Evolutionary conservation across 805 yeast genomes (phyloP), one percentile per base, ranked within the genome.

Genomic region (Lachancea dasiensis): DNA sequence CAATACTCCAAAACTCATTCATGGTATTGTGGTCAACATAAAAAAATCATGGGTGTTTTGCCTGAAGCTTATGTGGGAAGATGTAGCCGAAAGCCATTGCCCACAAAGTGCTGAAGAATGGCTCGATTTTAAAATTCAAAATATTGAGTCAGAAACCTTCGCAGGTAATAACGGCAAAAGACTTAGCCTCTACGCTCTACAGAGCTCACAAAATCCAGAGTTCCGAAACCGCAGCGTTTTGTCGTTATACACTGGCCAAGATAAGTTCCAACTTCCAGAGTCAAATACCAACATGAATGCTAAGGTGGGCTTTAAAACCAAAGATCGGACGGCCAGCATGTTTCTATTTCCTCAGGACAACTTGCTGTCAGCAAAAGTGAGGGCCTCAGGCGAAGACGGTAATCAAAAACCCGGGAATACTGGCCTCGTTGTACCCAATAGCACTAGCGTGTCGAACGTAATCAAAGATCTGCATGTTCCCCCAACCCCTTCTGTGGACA

Each of bases 41-140:
- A 73, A 75, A 45, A 66, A 66, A 45, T 57, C 64, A 7, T 77
- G 82, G 82, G 60, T 70, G 19, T 41, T 48, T 10, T 48, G 48
- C 13, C 29, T 48, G 13, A 49, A 47, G 30, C 37, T 44, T 6
- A 44, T 47, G 26, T 59, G 62, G 62, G 58, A 58, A 8, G 51
- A 55, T 27, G 22, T 55, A 4, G 21, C 34, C 6, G 41, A 48
- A 8, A 41, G 48, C 24, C 51, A 50, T 31, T 56, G 54, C 7
- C 36, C 30, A 3, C 24, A 38, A 3, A 27, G 40, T 5, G 38
- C 43, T 2, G 40, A 34, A 11, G 50, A 45, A 6, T 60, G 64
- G 63, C 36, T 47, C 10, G 11, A 17, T 3, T 53, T 44, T 39
- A 34, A 41, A 31, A 40, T 60, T 9, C 47, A 43, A 28, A 60